phyloP scores from a whole-genome alignment of 352 stramenopile genomes.

The Phytophthora cactorum region DNA sequence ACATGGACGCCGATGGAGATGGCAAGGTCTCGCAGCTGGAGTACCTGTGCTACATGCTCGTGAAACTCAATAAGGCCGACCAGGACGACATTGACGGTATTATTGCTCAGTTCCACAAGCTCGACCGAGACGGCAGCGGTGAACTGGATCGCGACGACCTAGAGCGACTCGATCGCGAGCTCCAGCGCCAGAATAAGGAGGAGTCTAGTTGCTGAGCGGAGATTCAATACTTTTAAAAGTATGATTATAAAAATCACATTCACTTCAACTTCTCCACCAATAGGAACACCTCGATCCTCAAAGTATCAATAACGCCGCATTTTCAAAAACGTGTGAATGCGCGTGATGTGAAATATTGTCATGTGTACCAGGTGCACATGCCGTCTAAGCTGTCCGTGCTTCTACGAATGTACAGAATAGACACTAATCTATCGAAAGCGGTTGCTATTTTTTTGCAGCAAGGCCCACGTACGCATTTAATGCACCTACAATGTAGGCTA shows the following conservation, averaged over 20 bases:
- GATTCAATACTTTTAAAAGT: neutral
- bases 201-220: neutral
- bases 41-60: conserved; percentile 75
- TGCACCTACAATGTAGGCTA: no score
- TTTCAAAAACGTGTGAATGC: no score
- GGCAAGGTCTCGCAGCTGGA: conserved; percentile 75
- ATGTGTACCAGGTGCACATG: no score
- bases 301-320: no score
- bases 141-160: conserved; percentile 74
- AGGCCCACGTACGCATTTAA: no score
- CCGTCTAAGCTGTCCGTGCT: no score
- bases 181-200: conserved; percentile 50
- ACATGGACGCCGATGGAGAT: conserved; percentile 71
- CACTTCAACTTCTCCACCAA: neutral
- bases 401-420: no score
- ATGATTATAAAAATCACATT: neutral
- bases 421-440: no score
- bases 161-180: conserved; percentile 60
- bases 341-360: no score
- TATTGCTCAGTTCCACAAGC: conserved; percentile 68
- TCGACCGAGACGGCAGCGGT: conserved; percentile 70
- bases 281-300: neutral
- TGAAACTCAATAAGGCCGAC: conserved; percentile 76
- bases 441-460: no score
- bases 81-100: conserved; percentile 71